Conservation (phyloP, 768 basidiomycete species). For the Mycena filopes region DNA sequence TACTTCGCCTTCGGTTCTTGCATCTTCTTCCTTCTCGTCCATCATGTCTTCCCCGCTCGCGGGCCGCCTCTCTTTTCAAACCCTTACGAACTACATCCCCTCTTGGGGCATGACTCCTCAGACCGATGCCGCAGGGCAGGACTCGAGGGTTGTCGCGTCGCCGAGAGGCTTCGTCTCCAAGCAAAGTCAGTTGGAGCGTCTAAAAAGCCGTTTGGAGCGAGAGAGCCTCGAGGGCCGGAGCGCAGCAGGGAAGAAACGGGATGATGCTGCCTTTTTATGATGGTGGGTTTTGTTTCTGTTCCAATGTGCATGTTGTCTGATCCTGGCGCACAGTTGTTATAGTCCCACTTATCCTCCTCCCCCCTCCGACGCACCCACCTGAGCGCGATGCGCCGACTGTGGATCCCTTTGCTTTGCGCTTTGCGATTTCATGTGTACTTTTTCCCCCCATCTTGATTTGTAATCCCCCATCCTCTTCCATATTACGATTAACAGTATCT, state of each 20-base stretch:
- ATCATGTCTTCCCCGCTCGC: constrained; percentile 64
- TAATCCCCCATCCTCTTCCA: constrained; percentile 10
- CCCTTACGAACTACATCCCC: constrained; percentile 70
- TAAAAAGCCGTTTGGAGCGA: constrained; percentile 63
- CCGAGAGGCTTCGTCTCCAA: constrained; percentile 64
- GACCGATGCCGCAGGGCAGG: constrained; percentile 28
- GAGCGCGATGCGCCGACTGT: constrained; percentile 13
- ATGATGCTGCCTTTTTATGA: constrained; percentile 54
- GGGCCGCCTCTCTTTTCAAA: constrained; percentile 68
- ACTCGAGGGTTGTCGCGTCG: constrained; percentile 34
- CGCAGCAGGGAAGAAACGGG: constrained; percentile 52
- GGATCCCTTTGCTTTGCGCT: constrained; percentile 15
- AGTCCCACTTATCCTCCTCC: constrained; percentile 9
- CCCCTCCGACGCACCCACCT: background rate
- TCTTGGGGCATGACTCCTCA: constrained; percentile 59
- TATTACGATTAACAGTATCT: constrained; percentile 23
- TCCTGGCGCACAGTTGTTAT: constrained; percentile 12
- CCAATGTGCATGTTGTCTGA: background rate
- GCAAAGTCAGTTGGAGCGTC: constrained; percentile 72
- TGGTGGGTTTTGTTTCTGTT: constrained; percentile 37
- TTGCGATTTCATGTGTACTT: constrained; percentile 27
- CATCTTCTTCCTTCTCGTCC: constrained; percentile 55
- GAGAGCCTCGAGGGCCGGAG: constrained; percentile 42
- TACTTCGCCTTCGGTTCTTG: constrained; percentile 31
- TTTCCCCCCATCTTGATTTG: constrained; percentile 34